These are phyloP conservation scores for Oleoguttula mirabilis DNA, from an alignment of 495 filamentous ascomycete genomes.

Conservation along the genomic window DNA sequence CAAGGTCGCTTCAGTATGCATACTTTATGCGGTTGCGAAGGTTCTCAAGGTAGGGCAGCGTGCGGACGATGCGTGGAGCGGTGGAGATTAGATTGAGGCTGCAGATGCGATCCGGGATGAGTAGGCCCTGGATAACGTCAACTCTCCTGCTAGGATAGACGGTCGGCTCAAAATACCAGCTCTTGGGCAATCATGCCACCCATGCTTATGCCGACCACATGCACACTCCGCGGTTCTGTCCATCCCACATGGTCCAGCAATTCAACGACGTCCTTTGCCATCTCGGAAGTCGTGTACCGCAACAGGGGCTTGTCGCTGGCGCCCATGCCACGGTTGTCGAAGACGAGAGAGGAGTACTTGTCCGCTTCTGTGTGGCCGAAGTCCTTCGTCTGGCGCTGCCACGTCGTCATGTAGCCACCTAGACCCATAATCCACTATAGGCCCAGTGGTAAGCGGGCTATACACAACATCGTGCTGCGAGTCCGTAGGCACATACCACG, in stretches of 20 bases:
- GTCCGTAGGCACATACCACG: slow-evolving; percentile 53
- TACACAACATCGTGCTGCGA: no score
- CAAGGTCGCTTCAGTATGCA: no score
- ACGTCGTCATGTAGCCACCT: slow-evolving; percentile 35
- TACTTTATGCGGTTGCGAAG: slow-evolving; percentile 55
- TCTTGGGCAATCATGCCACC: slow-evolving; percentile 89
- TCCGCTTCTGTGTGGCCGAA: slow-evolving; percentile 58
- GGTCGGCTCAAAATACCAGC: slow-evolving; percentile 33
- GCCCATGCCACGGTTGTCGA: slow-evolving; percentile 75
- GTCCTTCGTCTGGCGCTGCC: slow-evolving; percentile 66
- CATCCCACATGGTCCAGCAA: slow-evolving; percentile 57
- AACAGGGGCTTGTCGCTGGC: slow-evolving; percentile 58
- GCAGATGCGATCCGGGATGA: slow-evolving; percentile 50
- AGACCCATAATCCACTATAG: slow-evolving; percentile 38
- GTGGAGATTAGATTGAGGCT: slow-evolving; percentile 61
- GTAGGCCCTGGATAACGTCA: slow-evolving; percentile 33
- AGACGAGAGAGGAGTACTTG: slow-evolving; percentile 56
- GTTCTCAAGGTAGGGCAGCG: slow-evolving; percentile 48
- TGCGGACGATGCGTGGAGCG: slow-evolving; percentile 56
- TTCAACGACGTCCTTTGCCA: slow-evolving; percentile 63
- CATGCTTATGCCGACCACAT: slow-evolving; percentile 64
- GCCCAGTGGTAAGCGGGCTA: no score
- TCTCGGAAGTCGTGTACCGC: slow-evolving; percentile 60
- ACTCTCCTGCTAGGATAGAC: background rate
- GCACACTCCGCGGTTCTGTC: slow-evolving; percentile 46